Evolutionary conservation across 2,329 filamentous ascomycete species (phyloP).

Genomic region (Paracoccidioides lutzii): DNA sequence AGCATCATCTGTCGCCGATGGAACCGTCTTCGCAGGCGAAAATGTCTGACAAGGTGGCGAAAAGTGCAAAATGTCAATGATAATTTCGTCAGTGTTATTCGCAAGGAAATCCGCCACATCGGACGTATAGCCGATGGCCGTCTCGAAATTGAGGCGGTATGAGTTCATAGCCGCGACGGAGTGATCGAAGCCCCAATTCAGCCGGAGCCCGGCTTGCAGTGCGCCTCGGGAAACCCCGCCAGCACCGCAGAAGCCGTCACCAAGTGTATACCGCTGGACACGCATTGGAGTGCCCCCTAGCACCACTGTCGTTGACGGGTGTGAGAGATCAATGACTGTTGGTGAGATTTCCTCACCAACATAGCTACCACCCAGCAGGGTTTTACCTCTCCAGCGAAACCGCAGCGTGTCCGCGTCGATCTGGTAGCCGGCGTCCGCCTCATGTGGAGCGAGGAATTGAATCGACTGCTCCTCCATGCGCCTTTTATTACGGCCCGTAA

Average conservation of each 20-base stretch:
- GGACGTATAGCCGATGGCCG: constrained; percentile 21
- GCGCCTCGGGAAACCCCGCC: constrained; percentile 60
- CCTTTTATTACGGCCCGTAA: constrained; percentile 8
- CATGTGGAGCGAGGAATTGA: constrained; percentile 19
- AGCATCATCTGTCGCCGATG: constrained; percentile 45
- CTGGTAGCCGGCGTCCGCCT: constrained; percentile 18
- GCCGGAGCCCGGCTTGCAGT: constrained; percentile 41
- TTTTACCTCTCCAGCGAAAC: constrained; percentile 22
- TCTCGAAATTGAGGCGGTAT: constrained; percentile 46
- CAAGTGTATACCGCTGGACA: constrained; percentile 47
- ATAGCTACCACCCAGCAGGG: constrained; percentile 19
- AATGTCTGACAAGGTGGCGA: constrained; percentile 69
- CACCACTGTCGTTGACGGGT: constrained; percentile 15
- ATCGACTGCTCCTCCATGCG: constrained; percentile 14
- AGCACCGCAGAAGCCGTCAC: constrained; percentile 60
- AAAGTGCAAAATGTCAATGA: constrained; percentile 58
- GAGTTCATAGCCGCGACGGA: constrained; percentile 44
- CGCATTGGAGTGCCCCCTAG: constrained; percentile 18
- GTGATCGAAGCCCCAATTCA: constrained; percentile 54
- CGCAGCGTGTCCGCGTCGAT: constrained; percentile 15
- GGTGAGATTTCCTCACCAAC: neutral
- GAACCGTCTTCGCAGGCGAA: constrained; percentile 55
- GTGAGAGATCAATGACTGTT: constrained; percentile 15
- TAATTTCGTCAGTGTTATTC: constrained; percentile 20
- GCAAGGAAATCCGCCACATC: constrained; percentile 36